These are phyloP conservation scores for Apophysomyces variabilis DNA, from an alignment of 371 early-diverging fungal genomes.

Conservation along the genomic window DNA sequence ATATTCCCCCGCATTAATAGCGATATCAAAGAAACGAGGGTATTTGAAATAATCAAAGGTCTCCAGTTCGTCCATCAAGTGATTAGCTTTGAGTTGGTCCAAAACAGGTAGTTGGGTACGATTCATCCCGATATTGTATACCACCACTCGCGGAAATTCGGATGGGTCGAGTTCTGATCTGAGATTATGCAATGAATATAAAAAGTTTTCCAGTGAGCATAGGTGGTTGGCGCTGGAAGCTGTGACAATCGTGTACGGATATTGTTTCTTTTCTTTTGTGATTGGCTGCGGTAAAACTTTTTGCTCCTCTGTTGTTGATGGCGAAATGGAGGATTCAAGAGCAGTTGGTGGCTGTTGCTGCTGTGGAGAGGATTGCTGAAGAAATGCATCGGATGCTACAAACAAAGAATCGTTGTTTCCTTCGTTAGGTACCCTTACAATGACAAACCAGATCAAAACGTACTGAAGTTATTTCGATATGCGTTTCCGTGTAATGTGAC, in stretches of 20 bases:
- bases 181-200: constrained; percentile 50
- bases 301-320: background rate
- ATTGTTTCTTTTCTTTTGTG: constrained; percentile 19
- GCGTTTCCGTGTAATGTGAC: background rate
- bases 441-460: background rate
- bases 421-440: background rate
- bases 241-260: constrained; percentile 56
- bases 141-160: constrained; percentile 39
- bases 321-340: background rate
- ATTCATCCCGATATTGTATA: constrained; percentile 38
- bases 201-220: constrained; percentile 57
- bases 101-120: constrained; percentile 28
- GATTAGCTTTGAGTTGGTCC: constrained; percentile 26
- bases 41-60: constrained; percentile 43
- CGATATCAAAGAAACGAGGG: constrained; percentile 50
- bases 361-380: constrained; percentile 7
- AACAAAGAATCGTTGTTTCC: constrained; percentile 3
- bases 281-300: constrained; percentile 9
- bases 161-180: constrained; percentile 19
- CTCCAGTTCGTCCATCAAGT: constrained; percentile 33
- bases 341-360: background rate
- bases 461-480: background rate
- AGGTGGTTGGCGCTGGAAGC: constrained; percentile 63
- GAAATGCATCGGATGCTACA: constrained; percentile 14
- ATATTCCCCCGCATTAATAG: constrained; percentile 44